Percentiles rank a stretch among this genome's conserved stretches.
Conservation (phyloP, 805 yeast species). For the Suhomyces sp. region DNA sequence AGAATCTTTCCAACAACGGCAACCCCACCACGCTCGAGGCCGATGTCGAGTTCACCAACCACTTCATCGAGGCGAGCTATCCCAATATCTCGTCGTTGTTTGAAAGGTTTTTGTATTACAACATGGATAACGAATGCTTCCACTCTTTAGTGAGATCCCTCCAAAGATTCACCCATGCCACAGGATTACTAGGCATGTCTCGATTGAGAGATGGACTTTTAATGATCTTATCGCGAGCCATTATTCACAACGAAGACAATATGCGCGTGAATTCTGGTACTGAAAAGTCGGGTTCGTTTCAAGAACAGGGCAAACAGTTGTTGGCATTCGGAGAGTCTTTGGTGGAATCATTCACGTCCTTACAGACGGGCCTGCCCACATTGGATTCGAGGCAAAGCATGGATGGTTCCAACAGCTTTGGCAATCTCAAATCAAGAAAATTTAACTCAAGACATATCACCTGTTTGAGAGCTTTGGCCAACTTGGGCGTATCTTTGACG, state of each 20-base stretch:
- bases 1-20: slow-evolving; percentile 35
- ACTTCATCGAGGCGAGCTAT: slow-evolving; percentile 28
- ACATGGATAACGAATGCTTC: slow-evolving; percentile 69
- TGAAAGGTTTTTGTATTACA: slow-evolving; percentile 52
- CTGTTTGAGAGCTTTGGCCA: slow-evolving; percentile 74
- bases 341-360: slow-evolving; percentile 47
- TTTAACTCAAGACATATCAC: slow-evolving; percentile 68
- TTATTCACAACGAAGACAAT: slow-evolving; percentile 14
- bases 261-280: neutral
- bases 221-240: slow-evolving; percentile 24
- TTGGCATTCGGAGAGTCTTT: slow-evolving; percentile 49
- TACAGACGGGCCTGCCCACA: neutral
- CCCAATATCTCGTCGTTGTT: slow-evolving; percentile 27
- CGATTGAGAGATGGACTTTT: slow-evolving; percentile 54
- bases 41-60: slow-evolving; percentile 36
- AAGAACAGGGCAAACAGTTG: slow-evolving; percentile 32
- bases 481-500: slow-evolving; percentile 80
- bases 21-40: slow-evolving; percentile 23
- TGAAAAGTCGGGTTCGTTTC: slow-evolving; percentile 5
- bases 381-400: neutral
- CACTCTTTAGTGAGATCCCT: slow-evolving; percentile 65
- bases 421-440: slow-evolving; percentile 29
- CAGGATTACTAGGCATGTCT: slow-evolving; percentile 66
- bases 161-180: slow-evolving; percentile 78
- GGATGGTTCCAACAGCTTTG: neutral